A percentile compares a stretch with the other conserved stretches of the same genome.
These are phyloP conservation scores for Magnusiomyces suaveolens DNA, from an alignment of 1,139 yeast species.

Conservation along the genomic window DNA sequence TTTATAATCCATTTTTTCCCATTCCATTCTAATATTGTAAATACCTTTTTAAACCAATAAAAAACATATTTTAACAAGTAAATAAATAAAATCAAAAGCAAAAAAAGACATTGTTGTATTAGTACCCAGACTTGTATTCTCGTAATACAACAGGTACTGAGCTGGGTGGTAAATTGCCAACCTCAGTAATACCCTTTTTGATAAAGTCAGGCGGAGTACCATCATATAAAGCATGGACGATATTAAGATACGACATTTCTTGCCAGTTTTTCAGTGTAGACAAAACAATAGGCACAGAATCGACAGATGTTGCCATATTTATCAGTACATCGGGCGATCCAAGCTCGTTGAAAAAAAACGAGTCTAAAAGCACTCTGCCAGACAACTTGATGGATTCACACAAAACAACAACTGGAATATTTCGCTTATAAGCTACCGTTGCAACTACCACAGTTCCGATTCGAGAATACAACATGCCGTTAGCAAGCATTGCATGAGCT, in stretches of 20 bases:
- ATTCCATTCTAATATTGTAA: not conserved
- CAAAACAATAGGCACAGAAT: conserved; percentile 21
- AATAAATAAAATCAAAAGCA: not conserved
- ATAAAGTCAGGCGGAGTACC: conserved; percentile 90
- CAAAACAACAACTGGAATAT: conserved; percentile 88
- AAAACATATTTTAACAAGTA: no score
- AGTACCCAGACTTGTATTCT: conserved; percentile 54
- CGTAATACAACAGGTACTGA: conserved; percentile 93
- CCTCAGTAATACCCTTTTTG: conserved; percentile 89
- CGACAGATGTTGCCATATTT: conserved; percentile 41
- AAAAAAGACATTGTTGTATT: not conserved
- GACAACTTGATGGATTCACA: conserved; percentile 94
- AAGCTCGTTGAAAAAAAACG: conserved; percentile 86
- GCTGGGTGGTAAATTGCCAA: conserved; percentile 93
- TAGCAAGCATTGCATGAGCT: conserved; percentile 94
- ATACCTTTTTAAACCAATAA: conserved; percentile 1
- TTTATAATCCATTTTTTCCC: not conserved
- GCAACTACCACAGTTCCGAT: conserved; percentile 94
- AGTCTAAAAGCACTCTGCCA: conserved; percentile 90
- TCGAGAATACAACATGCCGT: conserved; percentile 85
- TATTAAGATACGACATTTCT: conserved; percentile 51
- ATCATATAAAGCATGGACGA: conserved; percentile 83
- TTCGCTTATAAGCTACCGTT: conserved; percentile 77
- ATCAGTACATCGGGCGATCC: conserved; percentile 70
- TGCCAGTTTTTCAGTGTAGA: conserved; percentile 56